Percentiles rank a stretch among this genome's conserved stretches.
These are phyloP conservation scores for Fremontodendron californicum DNA, from an alignment of 345 rosid species.

Conservation along the genomic window DNA sequence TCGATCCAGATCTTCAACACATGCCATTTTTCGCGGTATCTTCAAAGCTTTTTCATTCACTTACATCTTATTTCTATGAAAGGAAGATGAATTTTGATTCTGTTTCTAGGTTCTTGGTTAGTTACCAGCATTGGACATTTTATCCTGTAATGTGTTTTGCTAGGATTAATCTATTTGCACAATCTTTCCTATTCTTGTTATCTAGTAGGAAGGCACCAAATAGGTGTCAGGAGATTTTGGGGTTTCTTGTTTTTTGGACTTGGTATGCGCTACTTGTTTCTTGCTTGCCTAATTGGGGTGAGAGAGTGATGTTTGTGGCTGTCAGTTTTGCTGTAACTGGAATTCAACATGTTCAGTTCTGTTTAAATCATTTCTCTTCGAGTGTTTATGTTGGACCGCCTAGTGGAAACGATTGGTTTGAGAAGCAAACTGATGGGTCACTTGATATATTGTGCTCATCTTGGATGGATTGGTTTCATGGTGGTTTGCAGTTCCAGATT, in stretches of 20 bases:
- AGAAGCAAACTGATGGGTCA: slow-evolving; percentile 46
- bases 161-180: slow-evolving; percentile 49
- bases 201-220: slow-evolving; percentile 35
- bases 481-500: slow-evolving; percentile 71
- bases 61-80: slow-evolving; percentile 39
- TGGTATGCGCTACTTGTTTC: slow-evolving; percentile 59
- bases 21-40: slow-evolving; percentile 56
- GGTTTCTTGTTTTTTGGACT: slow-evolving; percentile 43
- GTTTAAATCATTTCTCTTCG: slow-evolving; percentile 54
- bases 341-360: slow-evolving; percentile 58
- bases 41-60: slow-evolving; percentile 39
- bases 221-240: slow-evolving; percentile 41
- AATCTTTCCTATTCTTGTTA: slow-evolving; percentile 34
- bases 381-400: slow-evolving; percentile 52
- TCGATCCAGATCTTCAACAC: slow-evolving; percentile 63
- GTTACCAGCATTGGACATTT: slow-evolving; percentile 58
- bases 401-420: slow-evolving; percentile 43
- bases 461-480: slow-evolving; percentile 86
- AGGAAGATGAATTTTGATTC: slow-evolving; percentile 49
- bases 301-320: slow-evolving; percentile 45
- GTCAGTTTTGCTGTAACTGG: slow-evolving; percentile 42
- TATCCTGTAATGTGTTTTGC: slow-evolving; percentile 63
- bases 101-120: slow-evolving; percentile 40
- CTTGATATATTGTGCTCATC: slow-evolving; percentile 45
- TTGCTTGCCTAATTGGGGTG: slow-evolving; percentile 49